Evolutionary conservation across 2,329 filamentous ascomycete species (phyloP).

Genomic region (Coleophoma eucalyptorum): DNA sequence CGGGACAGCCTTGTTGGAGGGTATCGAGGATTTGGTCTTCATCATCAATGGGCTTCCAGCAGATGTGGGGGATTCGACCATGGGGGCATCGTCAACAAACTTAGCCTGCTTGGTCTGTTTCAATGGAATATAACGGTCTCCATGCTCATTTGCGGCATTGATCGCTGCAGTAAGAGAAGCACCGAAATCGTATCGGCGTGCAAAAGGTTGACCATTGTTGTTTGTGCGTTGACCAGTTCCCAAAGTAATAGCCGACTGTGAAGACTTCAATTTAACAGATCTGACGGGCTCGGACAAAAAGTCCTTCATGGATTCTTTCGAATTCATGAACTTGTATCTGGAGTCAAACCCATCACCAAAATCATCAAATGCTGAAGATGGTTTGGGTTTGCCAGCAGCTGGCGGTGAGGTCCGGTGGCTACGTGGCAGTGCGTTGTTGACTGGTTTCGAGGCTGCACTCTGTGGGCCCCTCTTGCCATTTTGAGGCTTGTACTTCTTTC

Average conservation of each 20-base stretch:
- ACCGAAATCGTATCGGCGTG: conserved; percentile 92
- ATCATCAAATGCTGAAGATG: conserved; percentile 60
- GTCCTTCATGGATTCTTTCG: conserved; percentile 56
- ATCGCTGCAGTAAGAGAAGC: conserved; percentile 86
- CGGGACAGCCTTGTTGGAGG: conserved; percentile 20
- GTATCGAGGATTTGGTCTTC: conserved; percentile 13
- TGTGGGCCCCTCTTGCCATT: conserved; percentile 52
- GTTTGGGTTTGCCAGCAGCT: conserved; percentile 42
- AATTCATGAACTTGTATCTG: conserved; percentile 41
- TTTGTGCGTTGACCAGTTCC: conserved; percentile 41
- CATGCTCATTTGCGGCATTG: conserved; percentile 56
- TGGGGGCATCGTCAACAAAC: conserved; percentile 10
- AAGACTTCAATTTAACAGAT: conserved; percentile 65
- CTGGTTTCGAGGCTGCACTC: conserved; percentile 45
- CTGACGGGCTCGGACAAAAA: conserved; percentile 59
- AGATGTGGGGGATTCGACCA: conserved; percentile 16
- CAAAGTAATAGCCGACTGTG: conserved; percentile 57
- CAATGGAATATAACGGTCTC: too few species aligned
- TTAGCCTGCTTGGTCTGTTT: conserved; percentile 39
- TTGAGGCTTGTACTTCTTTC: conserved; percentile 67
- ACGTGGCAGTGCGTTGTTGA: conserved; percentile 56
- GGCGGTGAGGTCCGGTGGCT: conserved; percentile 55
- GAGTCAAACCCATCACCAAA: conserved; percentile 56
- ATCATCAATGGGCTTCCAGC: conserved; percentile 7
- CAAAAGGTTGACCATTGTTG: conserved; percentile 71